Percentiles rank a stretch among this genome's conserved stretches.
Conservation (phyloP, 768 basidiomycete species). For the Sarcomyxa edulis region DNA sequence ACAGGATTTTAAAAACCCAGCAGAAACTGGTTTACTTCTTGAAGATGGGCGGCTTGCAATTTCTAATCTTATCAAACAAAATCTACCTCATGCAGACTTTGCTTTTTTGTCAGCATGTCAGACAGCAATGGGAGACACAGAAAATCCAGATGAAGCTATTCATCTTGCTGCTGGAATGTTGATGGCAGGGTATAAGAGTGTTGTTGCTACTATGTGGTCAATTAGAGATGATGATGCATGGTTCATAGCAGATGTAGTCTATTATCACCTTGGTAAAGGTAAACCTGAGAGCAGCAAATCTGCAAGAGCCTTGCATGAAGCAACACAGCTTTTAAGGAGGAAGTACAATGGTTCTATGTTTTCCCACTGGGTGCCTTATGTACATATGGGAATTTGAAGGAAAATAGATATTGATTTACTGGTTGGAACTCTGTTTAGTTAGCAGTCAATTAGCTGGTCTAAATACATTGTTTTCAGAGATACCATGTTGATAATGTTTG, state of each 20-base stretch:
- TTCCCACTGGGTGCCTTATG: too few relatives aligned
- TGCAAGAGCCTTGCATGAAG: too few relatives aligned
- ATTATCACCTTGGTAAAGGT: slow-evolving; percentile 3
- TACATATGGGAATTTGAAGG: too few relatives aligned
- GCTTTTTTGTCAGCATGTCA: slow-evolving; percentile 44
- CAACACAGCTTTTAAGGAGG: too few relatives aligned
- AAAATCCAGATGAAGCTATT: slow-evolving; percentile 20
- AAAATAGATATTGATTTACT: too few relatives aligned
- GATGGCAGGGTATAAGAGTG: slow-evolving; percentile 23
- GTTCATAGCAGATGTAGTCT: slow-evolving; percentile 2
- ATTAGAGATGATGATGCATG: slow-evolving; percentile 8
- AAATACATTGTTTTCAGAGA: too few relatives aligned
- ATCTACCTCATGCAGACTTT: slow-evolving; percentile 21
- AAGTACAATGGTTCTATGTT: too few relatives aligned
- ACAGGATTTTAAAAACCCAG: slow-evolving; percentile 22
- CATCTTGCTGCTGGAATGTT: slow-evolving; percentile 39
- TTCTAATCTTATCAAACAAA: slow-evolving; percentile 14
- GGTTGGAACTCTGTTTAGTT: too few relatives aligned
- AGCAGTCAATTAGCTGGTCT: too few relatives aligned
- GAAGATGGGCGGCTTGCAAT: slow-evolving; percentile 15
- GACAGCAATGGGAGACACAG: slow-evolving; percentile 27
- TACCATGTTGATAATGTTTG: too few relatives aligned
- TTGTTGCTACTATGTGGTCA: slow-evolving; percentile 39
- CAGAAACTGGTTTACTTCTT: slow-evolving; percentile 18
- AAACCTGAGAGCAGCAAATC: background rate